Evolutionary conservation across 2,329 filamentous ascomycete species (phyloP), one percentile per base, ranked within the genome.

Genomic region (Fusarium sp.): DNA sequence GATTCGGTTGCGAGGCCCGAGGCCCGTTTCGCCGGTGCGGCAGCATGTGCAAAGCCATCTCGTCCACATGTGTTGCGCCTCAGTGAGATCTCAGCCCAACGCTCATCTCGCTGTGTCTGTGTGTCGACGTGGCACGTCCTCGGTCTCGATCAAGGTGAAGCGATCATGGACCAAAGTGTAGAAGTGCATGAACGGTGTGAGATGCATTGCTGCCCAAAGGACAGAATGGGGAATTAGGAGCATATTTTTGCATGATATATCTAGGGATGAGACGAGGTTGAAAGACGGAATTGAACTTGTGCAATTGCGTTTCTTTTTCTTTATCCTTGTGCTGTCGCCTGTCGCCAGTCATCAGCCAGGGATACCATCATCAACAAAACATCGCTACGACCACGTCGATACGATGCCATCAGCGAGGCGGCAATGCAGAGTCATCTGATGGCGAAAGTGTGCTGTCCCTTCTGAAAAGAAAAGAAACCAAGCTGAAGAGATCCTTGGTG

Each of bases 131-230:
- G 54, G 73, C 74, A 58, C n/a, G 45, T 23, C 52, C 43, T 68
- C 43, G 23, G 43, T 32, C 11, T 13, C 34, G 25, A 13, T 13
- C 23, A 32, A 16, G 43, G 64, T 76, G 64, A 73, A 73, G 70
- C 70, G 48, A 27, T 59, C 25, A 50, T 62, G 10, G 34, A 57
- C 37, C 35, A 34, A 60, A 54, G 52, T 23, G 48, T 61, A 25
- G 18, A 30, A 9, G 39, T 34, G 30, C 61, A 45, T 66, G 41
- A 30, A n/a, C 11, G 37, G 39, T 13, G 39, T 52, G n/a, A 45
- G 27, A 61, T 71, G 66, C 71, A 64, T 76, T 76, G 68, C 68
- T 75, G 68, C 71, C 74, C 74, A 73, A 73, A 27, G 37, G 10
- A 41, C 14, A 27, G 25, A 57, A 62, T 20, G 48, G 61, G 58